Base-by-base conservation (phyloP, 2,329 filamentous ascomycete species). In the Stachybotrys chartarum region DNA sequence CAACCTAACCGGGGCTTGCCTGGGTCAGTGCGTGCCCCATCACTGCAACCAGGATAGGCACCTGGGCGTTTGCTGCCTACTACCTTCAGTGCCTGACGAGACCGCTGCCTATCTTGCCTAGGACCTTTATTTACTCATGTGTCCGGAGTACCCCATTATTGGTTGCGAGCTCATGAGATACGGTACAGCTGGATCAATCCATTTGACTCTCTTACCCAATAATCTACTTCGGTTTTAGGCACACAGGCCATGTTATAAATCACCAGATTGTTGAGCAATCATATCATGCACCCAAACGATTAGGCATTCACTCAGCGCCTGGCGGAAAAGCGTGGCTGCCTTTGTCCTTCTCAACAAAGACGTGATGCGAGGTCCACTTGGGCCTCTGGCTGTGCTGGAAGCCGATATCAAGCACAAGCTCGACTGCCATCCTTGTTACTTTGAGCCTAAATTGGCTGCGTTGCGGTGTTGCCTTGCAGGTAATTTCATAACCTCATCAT, bases 1-100 rank as follows among this genome's bases (percentile, higher is more conserved):
- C 52, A 31, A 53, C 49, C 53, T 53, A 50, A 8, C 32, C 51
- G 52, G 55, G 47, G 45, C 24, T 42, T 10, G 14, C 10, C 35
- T 10, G 5, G 35, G 35, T 42, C 24, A 42, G 10, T 42, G 14
- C 8, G 35, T 42, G 14, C 35, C 8, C 10, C 14, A 42, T 10
- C 14, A 42, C 3, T 10, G 14, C 3, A 42, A 2, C 35, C 5
- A 42, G 3, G 35, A 42, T 42, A n/a, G n/a, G n/a, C n/a, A 42
- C 8, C 10, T 14, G 10, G 10, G 35, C 14, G 35, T 42, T 42
- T 14, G 14, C 35, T 42, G 8, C 35, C 8, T 14, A 24, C 10
- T 42, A 42, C 5, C 14, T 42, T 42, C 35, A 10, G 10, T 42
- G 35, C 35, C 35, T 42, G 14, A 42, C 35, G 14, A 42, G 10